These are phyloP conservation scores for Prunus davidiana DNA, from an alignment of 306 rosid genomes.

Conservation along the genomic window DNA sequence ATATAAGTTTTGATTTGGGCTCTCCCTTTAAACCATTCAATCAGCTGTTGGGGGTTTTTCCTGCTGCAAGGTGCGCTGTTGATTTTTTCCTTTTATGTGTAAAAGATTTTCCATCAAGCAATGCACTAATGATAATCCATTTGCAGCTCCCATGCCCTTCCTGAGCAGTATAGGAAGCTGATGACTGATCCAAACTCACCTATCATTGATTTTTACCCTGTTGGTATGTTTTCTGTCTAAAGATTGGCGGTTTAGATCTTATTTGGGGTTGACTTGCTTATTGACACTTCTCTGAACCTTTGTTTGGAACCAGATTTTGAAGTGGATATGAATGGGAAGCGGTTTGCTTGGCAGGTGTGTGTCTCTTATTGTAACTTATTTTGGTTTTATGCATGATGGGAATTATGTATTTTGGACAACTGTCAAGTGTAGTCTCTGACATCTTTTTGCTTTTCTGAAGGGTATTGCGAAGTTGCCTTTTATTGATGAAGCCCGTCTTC, in stretches of 20 bases:
- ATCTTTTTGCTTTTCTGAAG: slow-evolving; percentile 38
- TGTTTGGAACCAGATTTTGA: slow-evolving; percentile 73
- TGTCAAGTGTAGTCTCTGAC: slow-evolving; percentile 17
- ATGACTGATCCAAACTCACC: slow-evolving; percentile 88
- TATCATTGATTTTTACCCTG: slow-evolving; percentile 84
- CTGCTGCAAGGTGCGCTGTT: slow-evolving; percentile 81
- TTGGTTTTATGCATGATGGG: slow-evolving; percentile 5
- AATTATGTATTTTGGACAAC: neutral
- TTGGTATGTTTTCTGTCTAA: slow-evolving; percentile 48
- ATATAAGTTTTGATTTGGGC: slow-evolving; percentile 66
- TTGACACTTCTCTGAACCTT: slow-evolving; percentile 21
- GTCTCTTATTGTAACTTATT: slow-evolving; percentile 14
- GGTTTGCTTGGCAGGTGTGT: slow-evolving; percentile 91
- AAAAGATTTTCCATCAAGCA: neutral
- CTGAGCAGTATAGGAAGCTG: slow-evolving; percentile 75
- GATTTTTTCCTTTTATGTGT: neutral
- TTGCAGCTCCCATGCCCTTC: slow-evolving; percentile 94
- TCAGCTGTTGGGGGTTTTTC: slow-evolving; percentile 96
- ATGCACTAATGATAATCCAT: slow-evolving; percentile 18
- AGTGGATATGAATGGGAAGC: slow-evolving; percentile 99
- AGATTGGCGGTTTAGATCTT: neutral
- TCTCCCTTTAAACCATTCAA: slow-evolving; percentile 92
- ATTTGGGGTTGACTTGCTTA: slow-evolving; percentile 1
- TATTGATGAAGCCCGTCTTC: slow-evolving; percentile 92
- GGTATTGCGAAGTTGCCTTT: slow-evolving; percentile 97